phyloP scores from a whole-genome alignment of 192 early-diverging fungal genomes.

The Thoreauomyces humboldtii region DNA sequence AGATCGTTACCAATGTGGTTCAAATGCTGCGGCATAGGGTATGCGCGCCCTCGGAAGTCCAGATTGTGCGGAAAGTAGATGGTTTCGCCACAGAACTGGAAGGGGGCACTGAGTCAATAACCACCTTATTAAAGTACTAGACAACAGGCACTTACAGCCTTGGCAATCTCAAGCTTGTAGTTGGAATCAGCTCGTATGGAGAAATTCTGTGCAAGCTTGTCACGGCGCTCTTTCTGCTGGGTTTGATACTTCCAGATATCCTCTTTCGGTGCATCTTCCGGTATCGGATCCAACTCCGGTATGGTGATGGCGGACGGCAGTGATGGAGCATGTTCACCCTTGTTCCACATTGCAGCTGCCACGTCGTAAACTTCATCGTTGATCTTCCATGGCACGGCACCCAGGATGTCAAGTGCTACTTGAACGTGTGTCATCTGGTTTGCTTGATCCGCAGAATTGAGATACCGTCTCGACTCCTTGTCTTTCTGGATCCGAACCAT shows the following conservation, averaged over 20 bases:
- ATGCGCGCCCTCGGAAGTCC: conserved; percentile 97
- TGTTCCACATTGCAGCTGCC: conserved; percentile 86
- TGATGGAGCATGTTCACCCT: conserved; percentile 72
- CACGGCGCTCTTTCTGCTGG: conserved; percentile 16
- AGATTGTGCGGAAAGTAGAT: conserved; percentile 98
- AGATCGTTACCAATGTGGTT: conserved; percentile 97
- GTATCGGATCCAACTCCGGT: conserved; percentile 32
- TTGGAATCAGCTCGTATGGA: conserved; percentile 87
- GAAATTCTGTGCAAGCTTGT: conserved; percentile 61
- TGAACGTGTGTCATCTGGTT: conserved; percentile 66
- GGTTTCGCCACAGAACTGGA: conserved; percentile 74
- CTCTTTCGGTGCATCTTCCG: conserved; percentile 59
- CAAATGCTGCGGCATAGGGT: conserved; percentile 91
- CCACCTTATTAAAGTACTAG: not conserved
- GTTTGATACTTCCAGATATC: conserved; percentile 63
- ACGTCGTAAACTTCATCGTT: conserved; percentile 81
- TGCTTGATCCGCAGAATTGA: conserved; percentile 75
- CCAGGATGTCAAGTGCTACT: conserved; percentile 82
- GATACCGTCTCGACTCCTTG: conserved; percentile 72
- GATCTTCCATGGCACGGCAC: conserved; percentile 81
- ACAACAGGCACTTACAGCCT: conserved; percentile 59
- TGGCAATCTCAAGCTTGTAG: conserved; percentile 94
- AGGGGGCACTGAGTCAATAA: not conserved
- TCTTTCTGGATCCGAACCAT: conserved; percentile 74
- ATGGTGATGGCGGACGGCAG: conserved; percentile 31